phyloP scores from a whole-genome alignment of 257 asterid genomes.

The Lavandula angustifolia region DNA sequence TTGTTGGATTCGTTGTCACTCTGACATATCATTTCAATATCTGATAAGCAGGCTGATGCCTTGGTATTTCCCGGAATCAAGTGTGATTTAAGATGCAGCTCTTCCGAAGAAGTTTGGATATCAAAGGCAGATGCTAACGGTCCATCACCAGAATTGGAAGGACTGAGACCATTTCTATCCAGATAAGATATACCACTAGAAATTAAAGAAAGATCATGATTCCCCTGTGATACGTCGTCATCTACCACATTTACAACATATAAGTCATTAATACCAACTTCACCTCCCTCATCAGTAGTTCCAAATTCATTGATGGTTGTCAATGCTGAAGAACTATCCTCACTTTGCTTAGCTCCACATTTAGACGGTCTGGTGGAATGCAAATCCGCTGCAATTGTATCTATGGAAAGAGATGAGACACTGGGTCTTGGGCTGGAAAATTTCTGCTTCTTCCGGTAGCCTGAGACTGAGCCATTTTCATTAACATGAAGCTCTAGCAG shows the following conservation, averaged over 20 bases:
- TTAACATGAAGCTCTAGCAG: constrained; percentile 32
- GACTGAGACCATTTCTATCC: constrained; percentile 30
- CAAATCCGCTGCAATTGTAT: constrained; percentile 36
- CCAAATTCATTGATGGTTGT: constrained; percentile 29
- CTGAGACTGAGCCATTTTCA: constrained; percentile 34
- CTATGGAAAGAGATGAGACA: constrained; percentile 36
- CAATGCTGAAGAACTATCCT: constrained; percentile 34
- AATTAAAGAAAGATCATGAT: constrained; percentile 30
- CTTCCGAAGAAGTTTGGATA: constrained; percentile 50
- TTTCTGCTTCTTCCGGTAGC: constrained; percentile 44
- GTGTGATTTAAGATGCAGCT: constrained; percentile 39
- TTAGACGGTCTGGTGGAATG: constrained; percentile 34
- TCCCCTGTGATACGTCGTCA: constrained; percentile 32
- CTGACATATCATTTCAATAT: constrained; percentile 35
- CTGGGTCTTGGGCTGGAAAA: constrained; percentile 40
- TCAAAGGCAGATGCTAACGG: constrained; percentile 40
- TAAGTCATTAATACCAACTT: constrained; percentile 30
- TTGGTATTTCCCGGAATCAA: constrained; percentile 27
- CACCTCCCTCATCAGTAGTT: constrained; percentile 26
- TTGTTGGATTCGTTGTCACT: constrained; percentile 34
- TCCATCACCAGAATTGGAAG: constrained; percentile 45
- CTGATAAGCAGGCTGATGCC: constrained; percentile 35
- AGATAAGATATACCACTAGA: constrained; percentile 33
- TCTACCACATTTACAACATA: constrained; percentile 29
- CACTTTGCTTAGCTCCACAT: constrained; percentile 39